These are phyloP conservation scores for Talaromyces sp. DNA, from an alignment of 2,329 filamentous ascomycete genomes.

Conservation along the genomic window DNA sequence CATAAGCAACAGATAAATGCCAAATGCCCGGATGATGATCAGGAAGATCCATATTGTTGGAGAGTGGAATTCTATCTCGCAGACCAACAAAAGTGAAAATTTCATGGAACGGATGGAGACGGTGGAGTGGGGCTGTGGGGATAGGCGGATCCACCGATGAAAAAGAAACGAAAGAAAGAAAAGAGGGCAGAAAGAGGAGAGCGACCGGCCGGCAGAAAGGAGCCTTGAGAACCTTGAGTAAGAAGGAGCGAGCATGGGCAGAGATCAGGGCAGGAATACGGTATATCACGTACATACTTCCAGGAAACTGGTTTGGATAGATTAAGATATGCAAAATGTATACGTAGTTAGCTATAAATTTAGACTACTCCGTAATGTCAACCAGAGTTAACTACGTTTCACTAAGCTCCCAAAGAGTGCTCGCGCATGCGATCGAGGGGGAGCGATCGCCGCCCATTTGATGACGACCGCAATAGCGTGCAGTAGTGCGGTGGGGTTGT, in stretches of 20 bases:
- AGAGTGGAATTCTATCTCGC: background rate
- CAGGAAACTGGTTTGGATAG: background rate
- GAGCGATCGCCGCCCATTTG: constrained; percentile 17
- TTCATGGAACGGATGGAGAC: constrained; percentile 2
- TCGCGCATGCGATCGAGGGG: background rate
- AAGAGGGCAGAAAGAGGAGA: background rate
- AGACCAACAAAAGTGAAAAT: background rate
- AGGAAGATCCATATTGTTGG: background rate
- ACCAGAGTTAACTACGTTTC: background rate
- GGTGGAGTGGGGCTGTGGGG: constrained; percentile 9
- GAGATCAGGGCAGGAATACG: background rate
- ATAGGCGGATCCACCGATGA: background rate
- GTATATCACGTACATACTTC: no score
- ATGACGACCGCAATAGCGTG: constrained; percentile 15
- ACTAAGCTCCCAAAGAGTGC: background rate
- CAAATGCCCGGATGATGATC: background rate
- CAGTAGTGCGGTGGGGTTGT: constrained; percentile 13
- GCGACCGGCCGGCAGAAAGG: background rate
- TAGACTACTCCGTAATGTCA: background rate
- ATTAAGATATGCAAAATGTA: background rate
- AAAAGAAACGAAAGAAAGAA: background rate
- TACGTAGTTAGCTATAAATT: no score
- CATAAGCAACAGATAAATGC: background rate
- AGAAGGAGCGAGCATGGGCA: background rate
- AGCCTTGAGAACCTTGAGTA: background rate